Evolutionary conservation across 768 basidiomycete species (phyloP).

Genomic region (Termitomyces sp.): DNA sequence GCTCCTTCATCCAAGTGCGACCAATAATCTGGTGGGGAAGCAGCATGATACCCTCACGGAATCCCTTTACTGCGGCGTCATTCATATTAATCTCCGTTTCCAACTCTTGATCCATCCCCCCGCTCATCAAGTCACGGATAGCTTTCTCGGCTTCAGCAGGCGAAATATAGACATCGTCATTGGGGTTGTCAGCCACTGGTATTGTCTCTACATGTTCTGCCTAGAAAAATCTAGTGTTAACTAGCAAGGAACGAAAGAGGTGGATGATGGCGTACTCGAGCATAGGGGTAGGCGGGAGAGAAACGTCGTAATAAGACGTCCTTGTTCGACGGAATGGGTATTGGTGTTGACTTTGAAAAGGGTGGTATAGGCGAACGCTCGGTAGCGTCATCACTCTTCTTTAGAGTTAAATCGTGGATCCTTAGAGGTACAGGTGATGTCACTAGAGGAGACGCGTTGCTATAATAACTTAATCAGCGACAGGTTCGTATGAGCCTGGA

Average conservation of each 20-base stretch:
- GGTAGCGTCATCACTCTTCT: neutral
- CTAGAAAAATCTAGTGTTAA: neutral
- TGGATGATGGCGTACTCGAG: neutral
- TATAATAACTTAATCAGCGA: neutral
- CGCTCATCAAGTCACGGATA: constrained; percentile 69
- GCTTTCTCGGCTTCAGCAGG: constrained; percentile 69
- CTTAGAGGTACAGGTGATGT: constrained; percentile 3
- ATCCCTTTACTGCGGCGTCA: constrained; percentile 72
- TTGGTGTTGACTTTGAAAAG: constrained; percentile 15
- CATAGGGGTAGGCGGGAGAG: neutral
- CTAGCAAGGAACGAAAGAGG: neutral
- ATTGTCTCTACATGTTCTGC: constrained; percentile 25
- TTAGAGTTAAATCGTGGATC: constrained; percentile 7
- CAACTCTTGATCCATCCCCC: constrained; percentile 54
- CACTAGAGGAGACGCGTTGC: neutral
- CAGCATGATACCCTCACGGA: constrained; percentile 60
- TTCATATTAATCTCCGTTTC: constrained; percentile 54
- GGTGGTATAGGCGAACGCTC: constrained; percentile 10
- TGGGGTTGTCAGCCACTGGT: constrained; percentile 20
- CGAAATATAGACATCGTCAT: constrained; percentile 26
- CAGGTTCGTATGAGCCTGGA: neutral
- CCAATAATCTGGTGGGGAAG: constrained; percentile 88
- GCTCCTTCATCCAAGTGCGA: constrained; percentile 79
- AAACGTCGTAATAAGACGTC: constrained; percentile 13
- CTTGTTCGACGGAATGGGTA: constrained; percentile 30